Evolutionary conservation across 176 grass and related monocot species (phyloP), one percentile per base, ranked within the genome.

Genomic region (Bolboschoenus planiculmis): DNA sequence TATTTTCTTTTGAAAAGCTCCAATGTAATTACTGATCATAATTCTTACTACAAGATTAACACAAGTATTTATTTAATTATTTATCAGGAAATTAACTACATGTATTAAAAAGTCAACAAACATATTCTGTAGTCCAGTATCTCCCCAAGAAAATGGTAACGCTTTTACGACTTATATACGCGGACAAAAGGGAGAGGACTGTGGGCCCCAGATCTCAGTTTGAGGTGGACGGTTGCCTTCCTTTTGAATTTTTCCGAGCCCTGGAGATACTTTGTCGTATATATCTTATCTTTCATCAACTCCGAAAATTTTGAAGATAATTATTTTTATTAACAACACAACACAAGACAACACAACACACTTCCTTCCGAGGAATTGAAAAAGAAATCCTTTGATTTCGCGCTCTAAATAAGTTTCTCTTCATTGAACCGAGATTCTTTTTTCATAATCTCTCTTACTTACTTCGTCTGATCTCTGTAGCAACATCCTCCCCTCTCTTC

Each of bases 311-410:
- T 78, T 11, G 3, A 62, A 81, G 23, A 81, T 13, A 34, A 66
- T 62, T 50, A 63, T 58, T 40, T 64, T 61, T 81, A 26, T 42
- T 61, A 43, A 80, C 20, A 40, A 5, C n/a, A n/a, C n/a, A n/a
- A n/a, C n/a, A n/a, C n/a, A n/a, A n/a, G n/a, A n/a, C n/a, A n/a
- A n/a, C n/a, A n/a, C n/a, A n/a, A n/a, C 43, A 2, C 54, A 80
- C 43, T 56, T 46, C 59, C 70, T 42, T 13, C n/a, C n/a, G n/a
- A 88, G 64, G 75, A 85, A 76, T 77, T 68, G 24, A 24, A 83
- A 43, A 55, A 34, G 48, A 26, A 5, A 35, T 78, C 13, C 15
- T 48, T 31, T n/a, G 65, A 40, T 84, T 81, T 33, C 78, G 46
- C 37, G 35, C 63, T 82, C 78, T 21, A 20, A 39, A 18, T 70